phyloP scores from a whole-genome alignment of 2,329 filamentous ascomycete species.

The Colletotrichum nymphaeae region DNA sequence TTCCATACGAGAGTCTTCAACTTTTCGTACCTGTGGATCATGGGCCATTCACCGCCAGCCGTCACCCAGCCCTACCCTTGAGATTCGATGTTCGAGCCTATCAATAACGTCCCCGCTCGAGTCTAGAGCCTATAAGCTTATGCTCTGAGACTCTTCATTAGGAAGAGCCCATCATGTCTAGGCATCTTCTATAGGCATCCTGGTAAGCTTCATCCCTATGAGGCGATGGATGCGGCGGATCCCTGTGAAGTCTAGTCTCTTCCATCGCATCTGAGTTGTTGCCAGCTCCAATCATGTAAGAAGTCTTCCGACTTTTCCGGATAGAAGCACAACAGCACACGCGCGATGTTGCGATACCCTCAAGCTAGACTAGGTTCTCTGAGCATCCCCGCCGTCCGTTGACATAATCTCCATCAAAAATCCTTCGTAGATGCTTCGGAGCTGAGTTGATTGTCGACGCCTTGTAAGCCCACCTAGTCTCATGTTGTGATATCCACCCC shows the following conservation, averaged over 20 bases:
- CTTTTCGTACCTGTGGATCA: neutral
- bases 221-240: slow-evolving; percentile 1
- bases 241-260: neutral
- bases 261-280: too few relatives aligned
- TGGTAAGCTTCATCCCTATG: neutral
- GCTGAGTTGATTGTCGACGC: neutral
- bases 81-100: neutral
- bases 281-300: neutral
- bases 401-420: neutral
- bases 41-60: neutral
- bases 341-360: neutral
- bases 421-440: neutral
- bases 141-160: neutral
- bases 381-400: neutral
- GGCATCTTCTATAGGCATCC: neutral
- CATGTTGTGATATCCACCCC: neutral
- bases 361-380: neutral
- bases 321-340: neutral
- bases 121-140: neutral
- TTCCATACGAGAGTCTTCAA: neutral
- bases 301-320: neutral
- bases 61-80: neutral
- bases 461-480: neutral
- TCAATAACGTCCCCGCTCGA: neutral
- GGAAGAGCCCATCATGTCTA: neutral